phyloP scores from a whole-genome alignment of 495 filamentous ascomycete species.

The Podospora pseudoanserina region DNA sequence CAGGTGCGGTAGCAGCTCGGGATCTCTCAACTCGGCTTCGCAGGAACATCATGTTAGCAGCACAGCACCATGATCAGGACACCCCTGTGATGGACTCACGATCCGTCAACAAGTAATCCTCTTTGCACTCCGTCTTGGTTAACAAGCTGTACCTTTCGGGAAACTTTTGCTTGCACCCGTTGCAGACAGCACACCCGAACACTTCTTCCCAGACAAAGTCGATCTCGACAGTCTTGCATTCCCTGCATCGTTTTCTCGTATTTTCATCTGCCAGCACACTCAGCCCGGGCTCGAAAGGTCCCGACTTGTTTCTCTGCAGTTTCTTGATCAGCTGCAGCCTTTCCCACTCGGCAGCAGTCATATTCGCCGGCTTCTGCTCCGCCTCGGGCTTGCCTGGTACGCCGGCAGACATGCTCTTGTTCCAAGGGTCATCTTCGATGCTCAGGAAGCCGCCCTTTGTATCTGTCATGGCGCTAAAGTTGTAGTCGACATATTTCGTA shows the following conservation, averaged over 20 bases:
- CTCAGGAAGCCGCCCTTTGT: slow-evolving; percentile 93
- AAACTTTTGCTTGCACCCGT: slow-evolving; percentile 75
- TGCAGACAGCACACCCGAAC: slow-evolving; percentile 68
- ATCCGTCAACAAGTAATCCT: slow-evolving; percentile 94
- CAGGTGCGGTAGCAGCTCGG: slow-evolving; percentile 79
- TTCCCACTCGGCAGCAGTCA: slow-evolving; percentile 94
- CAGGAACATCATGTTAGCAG: slow-evolving; percentile 16
- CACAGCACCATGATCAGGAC: too few species aligned
- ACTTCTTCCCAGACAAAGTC: slow-evolving; percentile 92
- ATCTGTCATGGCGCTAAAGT: slow-evolving; percentile 95
- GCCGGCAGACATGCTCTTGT: slow-evolving; percentile 64
- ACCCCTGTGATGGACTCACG: slow-evolving; percentile 50
- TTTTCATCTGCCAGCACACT: slow-evolving; percentile 61
- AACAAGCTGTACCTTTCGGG: slow-evolving; percentile 91
- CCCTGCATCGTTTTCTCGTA: slow-evolving; percentile 69
- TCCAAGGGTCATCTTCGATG: slow-evolving; percentile 83
- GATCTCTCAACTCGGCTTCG: slow-evolving; percentile 76
- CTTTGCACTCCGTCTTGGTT: slow-evolving; percentile 92
- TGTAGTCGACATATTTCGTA: slow-evolving; percentile 90
- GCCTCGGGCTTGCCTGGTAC: slow-evolving; percentile 31
- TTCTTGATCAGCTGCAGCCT: slow-evolving; percentile 65
- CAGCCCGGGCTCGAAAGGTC: slow-evolving; percentile 82
- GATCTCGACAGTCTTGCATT: slow-evolving; percentile 80
- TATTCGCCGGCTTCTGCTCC: slow-evolving; percentile 74
- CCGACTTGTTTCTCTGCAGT: slow-evolving; percentile 67